These are phyloP conservation scores for Talaromyces sp. DNA, from an alignment of 2,329 filamentous ascomycete genomes.

Conservation along the genomic window DNA sequence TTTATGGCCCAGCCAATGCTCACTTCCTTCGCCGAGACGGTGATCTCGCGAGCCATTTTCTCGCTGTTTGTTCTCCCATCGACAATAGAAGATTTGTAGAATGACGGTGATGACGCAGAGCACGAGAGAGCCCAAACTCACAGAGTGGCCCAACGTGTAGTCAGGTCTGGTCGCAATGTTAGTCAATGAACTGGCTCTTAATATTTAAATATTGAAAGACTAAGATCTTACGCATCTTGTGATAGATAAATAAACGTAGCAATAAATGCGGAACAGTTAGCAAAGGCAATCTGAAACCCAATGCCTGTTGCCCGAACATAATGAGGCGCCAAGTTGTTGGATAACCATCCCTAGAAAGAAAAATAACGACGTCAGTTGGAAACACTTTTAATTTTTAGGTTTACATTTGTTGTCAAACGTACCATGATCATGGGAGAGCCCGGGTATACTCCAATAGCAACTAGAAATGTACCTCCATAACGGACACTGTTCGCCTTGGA, in stretches of 20 bases:
- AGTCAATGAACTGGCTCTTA: background rate
- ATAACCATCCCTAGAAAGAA: background rate
- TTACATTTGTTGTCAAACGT: background rate
- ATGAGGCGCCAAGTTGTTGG: background rate
- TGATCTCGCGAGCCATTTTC: background rate
- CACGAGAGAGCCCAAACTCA: background rate
- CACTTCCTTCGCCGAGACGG: background rate
- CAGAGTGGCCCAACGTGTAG: background rate
- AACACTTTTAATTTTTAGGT: background rate
- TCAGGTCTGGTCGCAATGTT: background rate
- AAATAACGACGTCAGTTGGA: background rate
- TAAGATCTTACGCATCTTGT: background rate
- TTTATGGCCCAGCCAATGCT: background rate
- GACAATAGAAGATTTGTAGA: background rate
- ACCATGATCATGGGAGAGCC: constrained; percentile 23
- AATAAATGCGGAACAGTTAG: background rate
- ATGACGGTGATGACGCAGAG: background rate
- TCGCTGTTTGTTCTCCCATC: background rate
- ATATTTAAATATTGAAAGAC: background rate
- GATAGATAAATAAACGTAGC: background rate
- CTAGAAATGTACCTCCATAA: constrained; percentile 34
- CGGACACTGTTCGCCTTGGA: constrained; percentile 25
- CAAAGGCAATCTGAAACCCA: background rate
- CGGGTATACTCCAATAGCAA: constrained; percentile 27
- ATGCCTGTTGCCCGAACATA: background rate